phyloP scores from a whole-genome alignment of 2,329 filamentous ascomycete genomes.

The Remersonia thermophila region DNA sequence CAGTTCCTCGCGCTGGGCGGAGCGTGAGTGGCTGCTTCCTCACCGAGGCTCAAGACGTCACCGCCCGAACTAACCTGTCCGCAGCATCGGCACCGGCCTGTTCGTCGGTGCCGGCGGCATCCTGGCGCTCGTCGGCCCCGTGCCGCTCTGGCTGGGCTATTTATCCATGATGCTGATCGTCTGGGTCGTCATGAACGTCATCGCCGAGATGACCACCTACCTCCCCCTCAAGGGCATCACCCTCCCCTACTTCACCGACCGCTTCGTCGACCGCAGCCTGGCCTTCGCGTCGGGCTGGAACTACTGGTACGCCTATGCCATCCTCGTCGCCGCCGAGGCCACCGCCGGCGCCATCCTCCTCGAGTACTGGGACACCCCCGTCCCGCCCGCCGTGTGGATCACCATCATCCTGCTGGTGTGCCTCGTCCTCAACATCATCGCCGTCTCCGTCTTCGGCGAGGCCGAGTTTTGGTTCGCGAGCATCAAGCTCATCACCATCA shows the following conservation, averaged over 20 bases:
- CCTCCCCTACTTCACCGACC: slow-evolving; percentile 42
- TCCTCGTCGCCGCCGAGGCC: slow-evolving; percentile 45
- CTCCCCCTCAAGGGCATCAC: slow-evolving; percentile 45
- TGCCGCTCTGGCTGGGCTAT: slow-evolving; percentile 60
- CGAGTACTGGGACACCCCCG: slow-evolving; percentile 44
- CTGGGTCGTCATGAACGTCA: slow-evolving; percentile 41
- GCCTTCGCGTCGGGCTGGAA: slow-evolving; percentile 49
- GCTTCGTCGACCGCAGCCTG: slow-evolving; percentile 42
- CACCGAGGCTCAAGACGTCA: too few species aligned
- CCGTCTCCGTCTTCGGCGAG: slow-evolving; percentile 46
- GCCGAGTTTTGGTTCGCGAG: slow-evolving; percentile 50
- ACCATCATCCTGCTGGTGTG: slow-evolving; percentile 43
- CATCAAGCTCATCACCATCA: slow-evolving; percentile 47
- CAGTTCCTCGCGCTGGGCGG: slow-evolving; percentile 46
- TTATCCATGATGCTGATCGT: slow-evolving; percentile 41
- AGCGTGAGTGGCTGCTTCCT: slow-evolving; percentile 18
- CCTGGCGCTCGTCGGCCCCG: slow-evolving; percentile 37
- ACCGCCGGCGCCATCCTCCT: slow-evolving; percentile 46
- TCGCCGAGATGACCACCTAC: slow-evolving; percentile 43
- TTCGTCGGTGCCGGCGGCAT: slow-evolving; percentile 20
- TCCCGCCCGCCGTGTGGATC: slow-evolving; percentile 47
- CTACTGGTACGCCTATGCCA: slow-evolving; percentile 50
- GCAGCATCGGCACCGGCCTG: slow-evolving; percentile 20
- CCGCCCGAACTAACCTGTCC: too few species aligned
- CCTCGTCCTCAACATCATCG: slow-evolving; percentile 43